These are phyloP conservation scores for Stephanodiscus triporus DNA, from an alignment of 108 stramenopile species.

Conservation along the genomic window DNA sequence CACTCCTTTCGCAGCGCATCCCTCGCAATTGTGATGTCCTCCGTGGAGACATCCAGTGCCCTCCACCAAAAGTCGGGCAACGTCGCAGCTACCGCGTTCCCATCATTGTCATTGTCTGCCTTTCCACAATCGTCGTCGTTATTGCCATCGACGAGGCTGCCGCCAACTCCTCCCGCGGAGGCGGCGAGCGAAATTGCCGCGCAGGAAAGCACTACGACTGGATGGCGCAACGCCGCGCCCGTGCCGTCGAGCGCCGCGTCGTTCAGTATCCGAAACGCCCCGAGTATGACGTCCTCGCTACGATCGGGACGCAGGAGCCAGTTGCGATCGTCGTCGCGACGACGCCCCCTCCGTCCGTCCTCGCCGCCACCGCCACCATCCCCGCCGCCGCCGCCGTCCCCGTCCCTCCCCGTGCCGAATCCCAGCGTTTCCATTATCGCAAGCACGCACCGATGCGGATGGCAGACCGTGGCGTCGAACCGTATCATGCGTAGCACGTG, in stretches of 20 bases:
- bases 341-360: neutral
- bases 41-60: slow-evolving; percentile 26
- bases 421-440: slow-evolving; percentile 46
- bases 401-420: slow-evolving; percentile 22
- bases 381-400: neutral
- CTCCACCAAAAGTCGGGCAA: slow-evolving; percentile 45
- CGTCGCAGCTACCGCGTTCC: neutral
- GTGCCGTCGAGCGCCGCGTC: slow-evolving; percentile 57
- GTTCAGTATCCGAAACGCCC: slow-evolving; percentile 54
- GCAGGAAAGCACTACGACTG: slow-evolving; percentile 54
- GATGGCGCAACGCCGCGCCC: slow-evolving; percentile 39
- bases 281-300: slow-evolving; percentile 29
- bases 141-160: neutral
- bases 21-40: slow-evolving; percentile 25
- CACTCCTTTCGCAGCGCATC: slow-evolving; percentile 5
- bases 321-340: slow-evolving; percentile 4
- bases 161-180: slow-evolving; percentile 6
- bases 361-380: neutral
- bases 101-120: neutral
- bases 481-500: slow-evolving; percentile 69
- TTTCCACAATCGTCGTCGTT: neutral
- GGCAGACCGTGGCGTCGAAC: slow-evolving; percentile 73
- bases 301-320: slow-evolving; percentile 27
- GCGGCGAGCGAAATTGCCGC: slow-evolving; percentile 62
- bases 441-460: slow-evolving; percentile 76